A percentile compares a stretch with the other conserved stretches of the same genome.
These are phyloP conservation scores for Rhodotorula sp. DNA, from an alignment of 1,284 basidiomycete genomes.

Conservation along the genomic window DNA sequence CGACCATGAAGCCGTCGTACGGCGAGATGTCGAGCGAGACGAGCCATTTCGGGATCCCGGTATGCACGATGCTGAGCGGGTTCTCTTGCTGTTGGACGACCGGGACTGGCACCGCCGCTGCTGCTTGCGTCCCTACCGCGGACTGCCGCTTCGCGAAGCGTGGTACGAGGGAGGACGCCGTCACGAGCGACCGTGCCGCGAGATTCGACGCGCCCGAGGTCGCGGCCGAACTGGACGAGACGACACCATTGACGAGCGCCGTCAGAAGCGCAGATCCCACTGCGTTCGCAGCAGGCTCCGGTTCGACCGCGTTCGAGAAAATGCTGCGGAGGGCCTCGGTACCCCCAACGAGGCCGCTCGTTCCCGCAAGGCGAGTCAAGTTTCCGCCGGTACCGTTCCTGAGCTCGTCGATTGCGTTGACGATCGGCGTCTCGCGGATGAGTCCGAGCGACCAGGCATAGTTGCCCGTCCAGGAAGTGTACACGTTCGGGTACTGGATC, in stretches of 20 bases:
- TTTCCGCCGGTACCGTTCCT: slow-evolving; percentile 76
- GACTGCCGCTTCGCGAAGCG: background rate
- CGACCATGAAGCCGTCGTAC: slow-evolving; percentile 43
- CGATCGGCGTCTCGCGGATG: slow-evolving; percentile 66
- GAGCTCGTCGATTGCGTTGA: slow-evolving; percentile 76
- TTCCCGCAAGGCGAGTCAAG: slow-evolving; percentile 61
- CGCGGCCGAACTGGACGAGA: background rate
- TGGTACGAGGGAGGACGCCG: background rate
- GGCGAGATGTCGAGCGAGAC: slow-evolving; percentile 40
- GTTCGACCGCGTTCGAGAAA: slow-evolving; percentile 42
- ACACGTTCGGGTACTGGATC: slow-evolving; percentile 82
- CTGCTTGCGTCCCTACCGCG: background rate
- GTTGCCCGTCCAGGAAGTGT: slow-evolving; percentile 68
- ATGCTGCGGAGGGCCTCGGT: slow-evolving; percentile 27
- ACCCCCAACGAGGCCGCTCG: slow-evolving; percentile 56
- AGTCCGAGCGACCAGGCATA: slow-evolving; percentile 87
- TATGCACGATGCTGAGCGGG: slow-evolving; percentile 23
- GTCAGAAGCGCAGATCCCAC: slow-evolving; percentile 49
- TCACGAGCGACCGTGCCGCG: slow-evolving; percentile 5
- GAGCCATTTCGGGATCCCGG: slow-evolving; percentile 29
- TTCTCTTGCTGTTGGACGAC: slow-evolving; percentile 32
- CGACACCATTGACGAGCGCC: slow-evolving; percentile 2
- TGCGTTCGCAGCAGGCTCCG: slow-evolving; percentile 57
- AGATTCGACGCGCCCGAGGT: background rate
- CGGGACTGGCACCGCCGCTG: slow-evolving; percentile 27